phyloP scores from a whole-genome alignment of 2,329 filamentous ascomycete genomes.

The Botrytis fragariae region DNA sequence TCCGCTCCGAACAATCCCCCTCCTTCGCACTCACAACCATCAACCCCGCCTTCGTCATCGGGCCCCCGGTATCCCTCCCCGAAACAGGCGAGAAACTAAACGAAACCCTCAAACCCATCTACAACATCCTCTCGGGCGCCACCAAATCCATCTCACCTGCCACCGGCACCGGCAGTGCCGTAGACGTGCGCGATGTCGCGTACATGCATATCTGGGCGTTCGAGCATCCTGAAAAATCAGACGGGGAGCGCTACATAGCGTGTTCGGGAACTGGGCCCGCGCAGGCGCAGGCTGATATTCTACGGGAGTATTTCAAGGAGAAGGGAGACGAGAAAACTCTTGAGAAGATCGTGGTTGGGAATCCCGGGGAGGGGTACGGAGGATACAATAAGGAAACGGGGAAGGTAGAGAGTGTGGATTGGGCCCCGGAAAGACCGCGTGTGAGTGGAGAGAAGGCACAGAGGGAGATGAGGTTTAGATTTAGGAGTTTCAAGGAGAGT shows the following conservation, averaged over 20 bases:
- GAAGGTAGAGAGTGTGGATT: constrained; percentile 24
- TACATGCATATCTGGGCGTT: constrained; percentile 41
- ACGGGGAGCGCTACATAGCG: constrained; percentile 45
- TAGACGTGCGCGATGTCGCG: constrained; percentile 48
- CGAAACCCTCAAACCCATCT: constrained; percentile 39
- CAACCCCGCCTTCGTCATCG: constrained; percentile 45
- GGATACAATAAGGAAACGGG: constrained; percentile 32
- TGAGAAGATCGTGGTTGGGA: constrained; percentile 41
- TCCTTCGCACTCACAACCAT: constrained; percentile 42
- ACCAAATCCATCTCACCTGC: constrained; percentile 32
- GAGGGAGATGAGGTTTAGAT: constrained; percentile 34
- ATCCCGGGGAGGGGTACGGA: constrained; percentile 43
- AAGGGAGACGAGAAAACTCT: constrained; percentile 25
- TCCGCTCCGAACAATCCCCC: constrained; percentile 39
- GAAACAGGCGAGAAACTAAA: constrained; percentile 37
- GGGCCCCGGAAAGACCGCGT: constrained; percentile 24
- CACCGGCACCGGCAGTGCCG: constrained; percentile 35
- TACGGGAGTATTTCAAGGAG: constrained; percentile 41
- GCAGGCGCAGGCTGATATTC: constrained; percentile 45
- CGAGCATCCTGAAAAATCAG: constrained; percentile 39
- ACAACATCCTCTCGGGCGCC: constrained; percentile 39
- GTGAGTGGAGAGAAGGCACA: constrained; percentile 36
- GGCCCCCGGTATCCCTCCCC: constrained; percentile 42
- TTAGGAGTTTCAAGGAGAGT: constrained; percentile 32
- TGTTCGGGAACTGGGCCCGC: constrained; percentile 36